These are phyloP conservation scores for Marchantia polymorpha DNA, from an alignment of 225 moss, liverwort and hornwort genomes.

Conservation along the genomic window DNA sequence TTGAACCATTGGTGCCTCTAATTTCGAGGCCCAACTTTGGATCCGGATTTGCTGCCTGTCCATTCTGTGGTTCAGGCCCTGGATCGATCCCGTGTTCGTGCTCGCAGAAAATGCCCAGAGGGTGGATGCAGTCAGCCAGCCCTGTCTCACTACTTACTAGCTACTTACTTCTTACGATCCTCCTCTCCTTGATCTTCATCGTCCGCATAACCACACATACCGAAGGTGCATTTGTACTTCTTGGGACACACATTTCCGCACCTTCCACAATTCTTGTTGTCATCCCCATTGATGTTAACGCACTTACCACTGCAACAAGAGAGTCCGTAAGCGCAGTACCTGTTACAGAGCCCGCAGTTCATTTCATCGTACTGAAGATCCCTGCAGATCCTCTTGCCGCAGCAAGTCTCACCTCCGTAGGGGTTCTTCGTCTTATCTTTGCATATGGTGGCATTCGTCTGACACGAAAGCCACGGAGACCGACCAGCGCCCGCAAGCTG, in stretches of 20 bases:
- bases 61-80: no score
- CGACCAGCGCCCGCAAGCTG: not conserved
- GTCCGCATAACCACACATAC: conserved; percentile 5
- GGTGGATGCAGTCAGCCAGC: no score
- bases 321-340: not conserved
- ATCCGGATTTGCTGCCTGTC: no score
- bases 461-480: conserved; percentile 3
- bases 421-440: conserved; percentile 16
- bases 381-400: conserved; percentile 8
- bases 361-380: not conserved
- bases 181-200: no score
- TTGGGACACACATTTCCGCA: not conserved
- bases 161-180: no score
- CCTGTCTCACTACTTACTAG: no score
- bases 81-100: no score
- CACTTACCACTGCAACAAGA: conserved; percentile 19
- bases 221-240: not conserved
- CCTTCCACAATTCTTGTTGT: conserved; percentile 6
- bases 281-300: not conserved
- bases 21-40: no score
- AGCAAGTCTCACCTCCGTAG: conserved; percentile 11
- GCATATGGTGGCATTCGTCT: not conserved
- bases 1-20: no score
- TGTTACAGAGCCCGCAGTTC: conserved; percentile 7
- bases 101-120: no score